Percentiles rank a stretch among this genome's conserved stretches.
These are phyloP conservation scores for Xylariaceae sp. DNA, from an alignment of 2,329 filamentous ascomycete species.

Conservation along the genomic window DNA sequence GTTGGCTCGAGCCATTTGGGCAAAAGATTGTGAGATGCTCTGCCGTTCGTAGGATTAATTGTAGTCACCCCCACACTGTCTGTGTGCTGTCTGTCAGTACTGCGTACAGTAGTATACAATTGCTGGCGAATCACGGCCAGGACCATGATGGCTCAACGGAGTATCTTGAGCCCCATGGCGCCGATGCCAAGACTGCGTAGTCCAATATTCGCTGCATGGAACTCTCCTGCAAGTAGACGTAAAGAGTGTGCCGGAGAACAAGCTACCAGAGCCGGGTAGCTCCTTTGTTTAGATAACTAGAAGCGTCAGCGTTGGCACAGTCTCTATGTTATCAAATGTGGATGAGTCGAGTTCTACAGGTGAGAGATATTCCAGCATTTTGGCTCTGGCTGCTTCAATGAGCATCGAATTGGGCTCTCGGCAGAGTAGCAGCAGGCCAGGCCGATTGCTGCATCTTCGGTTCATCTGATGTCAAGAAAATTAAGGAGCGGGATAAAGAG, in stretches of 20 bases:
- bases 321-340: no score
- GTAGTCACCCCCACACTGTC: conserved; percentile 4
- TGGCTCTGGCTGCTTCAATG: no score
- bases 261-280: conserved; percentile 20
- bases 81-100: conserved; percentile 14
- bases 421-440: no score
- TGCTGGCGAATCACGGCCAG: conserved; percentile 22
- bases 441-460: no score
- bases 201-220: conserved; percentile 32
- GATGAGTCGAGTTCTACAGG: no score
- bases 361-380: no score
- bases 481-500: no score
- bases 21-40: conserved; percentile 20
- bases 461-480: no score
- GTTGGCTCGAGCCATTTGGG: conserved; percentile 22
- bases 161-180: conserved; percentile 22
- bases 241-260: conserved; percentile 19
- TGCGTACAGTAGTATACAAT: conserved; percentile 28
- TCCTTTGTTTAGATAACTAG: conserved; percentile 25
- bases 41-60: conserved; percentile 16
- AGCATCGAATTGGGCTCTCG: no score
- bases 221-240: conserved; percentile 18
- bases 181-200: conserved; percentile 29
- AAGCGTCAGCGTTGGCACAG: no score
- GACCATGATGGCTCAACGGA: conserved; percentile 18